Conservation (phyloP, 2,329 filamentous ascomycete genomes). For the Orbilia oligospora region DNA sequence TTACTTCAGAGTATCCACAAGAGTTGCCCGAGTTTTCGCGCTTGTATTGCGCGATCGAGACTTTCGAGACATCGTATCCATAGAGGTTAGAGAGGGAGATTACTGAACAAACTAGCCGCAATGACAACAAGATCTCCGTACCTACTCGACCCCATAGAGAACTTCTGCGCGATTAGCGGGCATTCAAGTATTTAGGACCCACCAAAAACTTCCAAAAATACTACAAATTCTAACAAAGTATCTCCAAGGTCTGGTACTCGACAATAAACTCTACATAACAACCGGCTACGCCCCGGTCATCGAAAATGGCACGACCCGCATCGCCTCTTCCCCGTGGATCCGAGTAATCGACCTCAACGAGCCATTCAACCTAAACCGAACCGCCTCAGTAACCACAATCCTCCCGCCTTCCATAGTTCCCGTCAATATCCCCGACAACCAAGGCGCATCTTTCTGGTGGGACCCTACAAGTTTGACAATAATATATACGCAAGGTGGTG, state of each 20-base stretch:
- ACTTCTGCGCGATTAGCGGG: constrained; percentile 47
- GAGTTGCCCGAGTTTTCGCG: neutral
- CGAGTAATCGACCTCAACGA: constrained; percentile 35
- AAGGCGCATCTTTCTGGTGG: constrained; percentile 46
- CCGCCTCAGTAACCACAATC: constrained; percentile 32
- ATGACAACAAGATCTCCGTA: constrained; percentile 30
- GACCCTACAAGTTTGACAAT: constrained; percentile 3
- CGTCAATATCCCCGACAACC: constrained; percentile 37
- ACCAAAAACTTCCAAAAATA: neutral
- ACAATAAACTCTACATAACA: constrained; percentile 40
- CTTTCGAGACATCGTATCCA: neutral
- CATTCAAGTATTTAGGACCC: constrained; percentile 29
- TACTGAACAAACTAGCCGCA: neutral
- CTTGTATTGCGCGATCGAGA: neutral
- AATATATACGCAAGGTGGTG: constrained; percentile 41
- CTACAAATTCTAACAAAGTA: neutral
- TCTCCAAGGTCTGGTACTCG: constrained; percentile 25
- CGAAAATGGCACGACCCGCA: constrained; percentile 36
- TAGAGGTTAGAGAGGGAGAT: neutral
- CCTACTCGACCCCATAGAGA: constrained; percentile 39
- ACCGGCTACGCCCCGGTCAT: constrained; percentile 34
- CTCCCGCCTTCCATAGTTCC: constrained; percentile 38
- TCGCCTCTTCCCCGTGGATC: constrained; percentile 43
- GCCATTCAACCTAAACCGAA: constrained; percentile 35
- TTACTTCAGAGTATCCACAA: neutral